Base-by-base conservation (phyloP, 192 early-diverging fungal genomes). In the Gonapodya sp. region DNA sequence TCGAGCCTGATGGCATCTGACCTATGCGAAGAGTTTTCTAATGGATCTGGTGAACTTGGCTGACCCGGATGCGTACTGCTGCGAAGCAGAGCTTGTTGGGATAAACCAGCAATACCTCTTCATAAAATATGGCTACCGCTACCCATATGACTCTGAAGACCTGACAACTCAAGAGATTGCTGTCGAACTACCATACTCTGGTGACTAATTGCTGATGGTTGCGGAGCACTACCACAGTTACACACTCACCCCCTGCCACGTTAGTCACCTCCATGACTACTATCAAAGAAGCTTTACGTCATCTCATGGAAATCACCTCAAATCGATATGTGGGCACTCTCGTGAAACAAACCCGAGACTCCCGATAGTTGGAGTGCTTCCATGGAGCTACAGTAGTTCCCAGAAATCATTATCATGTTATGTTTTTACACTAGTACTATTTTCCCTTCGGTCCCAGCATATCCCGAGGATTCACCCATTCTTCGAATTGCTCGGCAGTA, bases 381-480 rank as follows among this genome's bases (percentile, higher is more conserved):
- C n/a, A n/a, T n/a, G n/a, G n/a, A n/a, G n/a, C n/a, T n/a, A n/a
- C n/a, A n/a, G n/a, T n/a, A n/a, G n/a, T n/a, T n/a, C n/a, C n/a
- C n/a, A n/a, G n/a, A n/a, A n/a, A n/a, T n/a, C n/a, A n/a, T n/a
- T n/a, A n/a, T n/a, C n/a, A n/a, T n/a, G n/a, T n/a, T n/a, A n/a
- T n/a, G n/a, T n/a, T n/a, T n/a, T n/a, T n/a, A n/a, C n/a, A n/a
- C n/a, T n/a, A n/a, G n/a, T 64, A 64, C 46, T 64, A 64, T 64
- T 64, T 64, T 16, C 46, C 78, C n/a, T 18, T 81, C 33, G 89
- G 89, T 24, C 93, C 93, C 34, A 95, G 86, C 95, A 96, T 96
- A 36, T 94, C 83, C 84, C 96, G 94, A 2, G 98, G 98, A 79
- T 92, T 87, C 82, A 99, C 97, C 91, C 95, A 98, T 89, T 96